These are phyloP conservation scores for Tillandsia fasciculata DNA, from an alignment of 176 grass and related monocot species.

Conservation along the genomic window DNA sequence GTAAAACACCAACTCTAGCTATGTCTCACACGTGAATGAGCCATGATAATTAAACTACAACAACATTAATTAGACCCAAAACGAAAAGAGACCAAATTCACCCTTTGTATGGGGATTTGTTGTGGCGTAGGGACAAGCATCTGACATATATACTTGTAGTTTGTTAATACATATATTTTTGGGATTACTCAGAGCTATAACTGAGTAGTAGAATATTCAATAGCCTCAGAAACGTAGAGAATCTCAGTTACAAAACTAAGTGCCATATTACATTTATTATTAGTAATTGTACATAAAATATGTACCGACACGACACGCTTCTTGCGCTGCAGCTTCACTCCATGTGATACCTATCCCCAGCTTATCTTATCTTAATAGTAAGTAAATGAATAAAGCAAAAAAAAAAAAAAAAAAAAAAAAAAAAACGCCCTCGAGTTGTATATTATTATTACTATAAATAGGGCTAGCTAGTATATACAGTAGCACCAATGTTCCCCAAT, in stretches of 20 bases:
- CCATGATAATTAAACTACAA: no score
- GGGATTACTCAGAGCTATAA: background rate
- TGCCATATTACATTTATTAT: background rate
- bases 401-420: no score
- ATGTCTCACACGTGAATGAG: no score
- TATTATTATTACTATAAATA: no score
- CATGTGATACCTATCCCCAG: background rate
- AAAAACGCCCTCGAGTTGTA: no score
- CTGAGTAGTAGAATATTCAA: background rate
- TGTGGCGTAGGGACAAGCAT: background rate
- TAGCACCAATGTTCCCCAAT: no score
- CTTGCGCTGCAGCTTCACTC: background rate
- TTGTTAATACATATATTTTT: background rate
- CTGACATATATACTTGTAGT: background rate
- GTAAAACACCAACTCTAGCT: no score
- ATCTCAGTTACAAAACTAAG: background rate
- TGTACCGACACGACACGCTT: background rate
- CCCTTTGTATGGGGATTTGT: slow-evolving; percentile 5
- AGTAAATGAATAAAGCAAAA: background rate
- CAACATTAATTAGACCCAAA: no score
- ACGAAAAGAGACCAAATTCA: background rate
- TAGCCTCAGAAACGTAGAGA: background rate
- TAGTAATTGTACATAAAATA: background rate
- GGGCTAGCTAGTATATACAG: no score
- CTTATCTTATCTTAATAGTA: background rate